phyloP scores from a whole-genome alignment of 768 basidiomycete species.

The Sistotremastrum suecicum region DNA sequence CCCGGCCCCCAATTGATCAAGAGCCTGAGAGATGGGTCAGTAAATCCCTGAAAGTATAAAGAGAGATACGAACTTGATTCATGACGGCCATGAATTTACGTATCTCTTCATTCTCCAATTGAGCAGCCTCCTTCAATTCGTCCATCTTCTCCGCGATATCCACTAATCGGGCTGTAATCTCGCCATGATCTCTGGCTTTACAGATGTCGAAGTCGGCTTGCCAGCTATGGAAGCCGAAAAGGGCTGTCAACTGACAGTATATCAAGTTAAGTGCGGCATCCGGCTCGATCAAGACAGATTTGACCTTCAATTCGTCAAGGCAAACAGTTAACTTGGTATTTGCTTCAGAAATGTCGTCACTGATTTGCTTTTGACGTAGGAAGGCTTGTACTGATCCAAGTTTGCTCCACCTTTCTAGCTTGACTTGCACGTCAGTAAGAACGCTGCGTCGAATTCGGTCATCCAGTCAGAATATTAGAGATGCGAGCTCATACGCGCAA shows the following conservation, averaged over 20 bases:
- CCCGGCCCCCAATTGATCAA: constrained; percentile 12
- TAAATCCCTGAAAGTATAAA: constrained; percentile 17
- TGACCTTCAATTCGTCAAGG: constrained; percentile 32
- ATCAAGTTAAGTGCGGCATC: neutral
- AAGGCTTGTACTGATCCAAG: constrained; percentile 27
- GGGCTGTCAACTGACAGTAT: constrained; percentile 26
- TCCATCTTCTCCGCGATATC: constrained; percentile 27
- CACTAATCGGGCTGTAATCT: constrained; percentile 28
- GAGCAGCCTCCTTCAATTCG: constrained; percentile 18
- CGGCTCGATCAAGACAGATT: constrained; percentile 5
- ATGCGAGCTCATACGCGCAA: constrained; percentile 20
- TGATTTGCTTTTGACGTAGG: constrained; percentile 29
- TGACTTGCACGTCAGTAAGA: constrained; percentile 21
- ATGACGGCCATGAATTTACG: constrained; percentile 32
- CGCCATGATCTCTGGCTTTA: constrained; percentile 26
- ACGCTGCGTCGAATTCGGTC: constrained; percentile 10
- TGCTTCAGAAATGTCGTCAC: constrained; percentile 29
- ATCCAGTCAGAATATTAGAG: neutral
- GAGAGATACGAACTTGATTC: constrained; percentile 24
- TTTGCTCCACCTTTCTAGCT: constrained; percentile 31
- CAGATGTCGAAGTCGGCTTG: constrained; percentile 28
- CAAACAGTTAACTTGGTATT: constrained; percentile 32
- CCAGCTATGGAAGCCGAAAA: constrained; percentile 33
- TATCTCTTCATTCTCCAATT: constrained; percentile 23
- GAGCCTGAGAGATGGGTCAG: constrained; percentile 10